Evolutionary conservation across 352 stramenopile species (phyloP).

Genomic region (Globisporangium cystogenes): DNA sequence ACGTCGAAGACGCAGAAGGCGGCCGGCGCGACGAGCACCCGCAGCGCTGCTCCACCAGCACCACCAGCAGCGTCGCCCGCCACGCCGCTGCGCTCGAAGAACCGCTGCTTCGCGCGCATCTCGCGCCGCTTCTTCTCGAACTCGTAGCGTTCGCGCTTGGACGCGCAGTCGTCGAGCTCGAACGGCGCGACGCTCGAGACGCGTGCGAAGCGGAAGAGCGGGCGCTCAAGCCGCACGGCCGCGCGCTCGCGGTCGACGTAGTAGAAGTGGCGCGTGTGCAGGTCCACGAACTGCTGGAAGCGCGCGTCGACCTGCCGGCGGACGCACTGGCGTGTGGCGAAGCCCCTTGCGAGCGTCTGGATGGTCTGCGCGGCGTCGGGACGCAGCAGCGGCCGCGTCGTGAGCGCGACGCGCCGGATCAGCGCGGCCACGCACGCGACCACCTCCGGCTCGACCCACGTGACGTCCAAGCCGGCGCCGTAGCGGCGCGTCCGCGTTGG

Average conservation of each 20-base stretch:
- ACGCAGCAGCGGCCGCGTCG: slow-evolving; percentile 22
- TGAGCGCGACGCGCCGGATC: slow-evolving; percentile 23
- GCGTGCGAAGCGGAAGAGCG: slow-evolving; percentile 24
- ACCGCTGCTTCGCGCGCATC: slow-evolving; percentile 36
- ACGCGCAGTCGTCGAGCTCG: slow-evolving; percentile 34
- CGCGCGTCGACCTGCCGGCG: slow-evolving; percentile 26
- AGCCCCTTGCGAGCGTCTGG: slow-evolving; percentile 42
- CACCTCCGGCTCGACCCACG: slow-evolving; percentile 56
- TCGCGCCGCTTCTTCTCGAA: slow-evolving; percentile 34
- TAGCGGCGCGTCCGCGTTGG: slow-evolving; percentile 42
- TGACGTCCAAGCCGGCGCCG: slow-evolving; percentile 44
- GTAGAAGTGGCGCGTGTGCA: slow-evolving; percentile 46
- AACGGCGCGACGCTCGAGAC: slow-evolving; percentile 30
- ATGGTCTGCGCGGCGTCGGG: slow-evolving; percentile 53
- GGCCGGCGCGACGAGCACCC: slow-evolving; percentile 22
- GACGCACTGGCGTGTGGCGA: slow-evolving; percentile 31
- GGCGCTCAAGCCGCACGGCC: slow-evolving; percentile 32
- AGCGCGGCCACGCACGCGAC: slow-evolving; percentile 45
- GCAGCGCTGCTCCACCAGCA: background rate
- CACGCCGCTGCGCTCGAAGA: slow-evolving; percentile 28
- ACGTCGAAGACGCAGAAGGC: slow-evolving; percentile 43
- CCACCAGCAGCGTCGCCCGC: too few species aligned
- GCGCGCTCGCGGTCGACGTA: slow-evolving; percentile 39
- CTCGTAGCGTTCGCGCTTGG: slow-evolving; percentile 34
- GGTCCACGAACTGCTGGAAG: slow-evolving; percentile 35